Evolutionary conservation across 345 rosid genomes (phyloP).

Genomic region (Eucalyptus viminalis): DNA sequence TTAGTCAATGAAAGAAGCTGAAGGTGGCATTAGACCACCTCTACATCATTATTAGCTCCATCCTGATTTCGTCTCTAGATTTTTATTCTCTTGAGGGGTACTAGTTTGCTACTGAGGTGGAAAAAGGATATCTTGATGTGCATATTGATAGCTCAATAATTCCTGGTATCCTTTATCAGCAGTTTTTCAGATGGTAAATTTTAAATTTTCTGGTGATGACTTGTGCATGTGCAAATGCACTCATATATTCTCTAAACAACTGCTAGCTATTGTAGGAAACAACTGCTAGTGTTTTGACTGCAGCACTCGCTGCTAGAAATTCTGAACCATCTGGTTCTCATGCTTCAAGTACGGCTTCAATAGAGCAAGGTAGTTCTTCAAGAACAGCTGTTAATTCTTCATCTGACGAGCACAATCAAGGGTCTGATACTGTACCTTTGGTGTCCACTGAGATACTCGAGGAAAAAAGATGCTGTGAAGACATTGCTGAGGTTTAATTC

Average conservation of each 20-base stretch:
- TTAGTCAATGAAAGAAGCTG: background rate
- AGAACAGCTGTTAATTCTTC: constrained; percentile 20
- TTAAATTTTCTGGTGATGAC: background rate
- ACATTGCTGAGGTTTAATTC: background rate
- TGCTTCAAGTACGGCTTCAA: constrained; percentile 12
- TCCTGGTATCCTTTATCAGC: background rate
- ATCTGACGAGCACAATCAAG: constrained; percentile 2
- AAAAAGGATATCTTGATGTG: background rate
- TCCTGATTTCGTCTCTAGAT: background rate
- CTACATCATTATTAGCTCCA: background rate
- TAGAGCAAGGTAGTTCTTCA: constrained; percentile 34
- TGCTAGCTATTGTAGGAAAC: constrained; percentile 47
- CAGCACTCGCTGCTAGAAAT: constrained; percentile 61
- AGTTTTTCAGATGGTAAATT: background rate
- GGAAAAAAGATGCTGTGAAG: constrained; percentile 7
- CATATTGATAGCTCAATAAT: background rate
- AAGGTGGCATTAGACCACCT: background rate
- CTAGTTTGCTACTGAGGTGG: background rate
- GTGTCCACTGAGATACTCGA: constrained; percentile 14
- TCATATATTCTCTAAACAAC: background rate
- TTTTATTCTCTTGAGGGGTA: background rate
- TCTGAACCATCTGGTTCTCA: constrained; percentile 30
- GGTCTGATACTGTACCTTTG: constrained; percentile 12
- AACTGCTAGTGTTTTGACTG: constrained; percentile 56
- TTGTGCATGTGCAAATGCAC: background rate